These are phyloP conservation scores for Besnoitia besnoiti DNA, from an alignment of 169 alveolate genomes.

Conservation along the genomic window DNA sequence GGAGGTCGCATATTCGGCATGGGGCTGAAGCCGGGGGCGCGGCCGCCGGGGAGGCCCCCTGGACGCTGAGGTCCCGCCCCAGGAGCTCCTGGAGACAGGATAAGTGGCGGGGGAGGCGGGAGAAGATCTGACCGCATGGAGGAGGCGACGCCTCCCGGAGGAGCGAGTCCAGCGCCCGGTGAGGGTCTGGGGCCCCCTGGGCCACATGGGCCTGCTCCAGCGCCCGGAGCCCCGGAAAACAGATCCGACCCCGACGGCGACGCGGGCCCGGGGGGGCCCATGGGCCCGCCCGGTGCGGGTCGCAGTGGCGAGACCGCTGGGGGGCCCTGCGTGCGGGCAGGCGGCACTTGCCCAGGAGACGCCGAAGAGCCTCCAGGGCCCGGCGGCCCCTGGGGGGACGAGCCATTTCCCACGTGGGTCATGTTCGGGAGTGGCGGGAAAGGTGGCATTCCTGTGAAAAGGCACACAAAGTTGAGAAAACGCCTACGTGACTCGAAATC, in stretches of 20 bases:
- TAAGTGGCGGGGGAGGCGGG: slow-evolving; percentile 26
- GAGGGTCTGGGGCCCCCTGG: slow-evolving; percentile 22
- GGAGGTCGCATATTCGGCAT: neutral
- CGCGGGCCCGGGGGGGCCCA: neutral
- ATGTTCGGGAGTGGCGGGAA: slow-evolving; percentile 51
- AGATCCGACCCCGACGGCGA: neutral
- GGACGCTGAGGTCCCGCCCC: too few relatives aligned
- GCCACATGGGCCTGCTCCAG: neutral
- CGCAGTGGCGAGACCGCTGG: slow-evolving; percentile 40
- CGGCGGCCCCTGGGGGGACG: neutral
- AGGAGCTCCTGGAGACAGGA: slow-evolving; percentile 29
- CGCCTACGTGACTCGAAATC: too few relatives aligned
- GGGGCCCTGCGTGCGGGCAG: slow-evolving; percentile 15
- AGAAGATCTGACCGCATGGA: neutral
- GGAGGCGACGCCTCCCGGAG: neutral
- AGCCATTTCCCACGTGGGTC: neutral
- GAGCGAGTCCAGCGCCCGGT: neutral
- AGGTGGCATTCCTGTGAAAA: slow-evolving; percentile 43
- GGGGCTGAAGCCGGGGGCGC: slow-evolving; percentile 20
- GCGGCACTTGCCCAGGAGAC: slow-evolving; percentile 41
- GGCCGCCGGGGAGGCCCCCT: neutral
- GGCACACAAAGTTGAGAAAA: neutral
- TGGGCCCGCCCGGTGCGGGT: slow-evolving; percentile 6
- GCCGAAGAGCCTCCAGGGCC: slow-evolving; percentile 23
- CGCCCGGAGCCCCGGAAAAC: neutral